phyloP scores from a whole-genome alignment of 805 yeast species.

The Saccharomycopsis amapae region DNA sequence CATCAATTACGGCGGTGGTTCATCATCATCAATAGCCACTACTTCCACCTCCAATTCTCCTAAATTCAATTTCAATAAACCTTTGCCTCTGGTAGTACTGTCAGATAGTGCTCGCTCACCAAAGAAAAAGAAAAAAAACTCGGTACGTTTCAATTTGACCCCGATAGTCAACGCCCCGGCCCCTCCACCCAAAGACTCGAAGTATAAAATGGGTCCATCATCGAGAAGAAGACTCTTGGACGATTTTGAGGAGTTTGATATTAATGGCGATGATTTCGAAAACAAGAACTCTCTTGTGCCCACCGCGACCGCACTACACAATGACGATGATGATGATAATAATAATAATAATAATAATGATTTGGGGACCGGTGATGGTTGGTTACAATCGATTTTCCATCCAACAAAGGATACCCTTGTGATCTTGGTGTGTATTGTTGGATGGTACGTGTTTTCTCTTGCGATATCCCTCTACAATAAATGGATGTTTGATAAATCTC shows the following conservation, averaged over 20 bases:
- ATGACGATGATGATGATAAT: neutral
- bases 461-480: conserved; percentile 78
- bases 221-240: conserved; percentile 1
- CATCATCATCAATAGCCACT: neutral
- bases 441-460: conserved; percentile 69
- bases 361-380: neutral
- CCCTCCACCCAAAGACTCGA: neutral
- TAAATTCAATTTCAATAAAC: neutral
- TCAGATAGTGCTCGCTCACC: neutral
- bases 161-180: neutral
- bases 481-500: conserved; percentile 87
- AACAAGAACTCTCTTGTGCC: neutral
- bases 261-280: conserved; percentile 3
- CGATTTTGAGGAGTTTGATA: conserved; percentile 8
- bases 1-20: conserved; percentile 17
- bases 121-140: conserved; percentile 1
- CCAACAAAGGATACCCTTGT: conserved; percentile 11
- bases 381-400: conserved; percentile 9
- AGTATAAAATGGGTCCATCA: neutral
- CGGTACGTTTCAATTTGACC: conserved; percentile 6
- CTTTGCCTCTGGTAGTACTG: no score
- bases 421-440: conserved; percentile 26
- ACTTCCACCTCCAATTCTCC: conserved; percentile 1
- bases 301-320: neutral
- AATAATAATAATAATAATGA: neutral